Percentiles rank a stretch among this genome's conserved stretches.
Conservation (phyloP, 2,329 filamentous ascomycete species). For the Ophiostoma pallidulum region DNA sequence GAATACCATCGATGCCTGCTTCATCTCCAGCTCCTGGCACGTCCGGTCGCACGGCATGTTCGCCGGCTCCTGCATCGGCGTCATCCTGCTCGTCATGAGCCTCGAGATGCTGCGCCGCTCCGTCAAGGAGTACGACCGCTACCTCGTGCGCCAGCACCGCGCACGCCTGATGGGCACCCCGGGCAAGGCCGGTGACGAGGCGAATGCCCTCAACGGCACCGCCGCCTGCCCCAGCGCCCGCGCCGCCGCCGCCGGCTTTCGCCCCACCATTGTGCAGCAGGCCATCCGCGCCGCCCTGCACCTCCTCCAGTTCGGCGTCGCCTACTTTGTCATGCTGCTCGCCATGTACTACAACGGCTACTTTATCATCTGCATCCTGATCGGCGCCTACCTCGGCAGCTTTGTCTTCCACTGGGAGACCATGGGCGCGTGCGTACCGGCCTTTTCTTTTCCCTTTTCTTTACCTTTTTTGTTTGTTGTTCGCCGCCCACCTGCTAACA, state of each 20-base stretch:
- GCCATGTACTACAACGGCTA: conserved; percentile 60
- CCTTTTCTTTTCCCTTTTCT: background rate
- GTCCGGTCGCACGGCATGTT: conserved; percentile 63
- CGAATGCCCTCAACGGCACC: conserved; percentile 3
- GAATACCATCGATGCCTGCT: conserved; percentile 63
- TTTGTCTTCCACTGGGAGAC: conserved; percentile 67
- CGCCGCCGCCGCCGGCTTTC: conserved; percentile 24
- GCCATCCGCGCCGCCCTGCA: conserved; percentile 57
- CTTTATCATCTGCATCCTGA: conserved; percentile 71
- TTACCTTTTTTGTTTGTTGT: background rate
- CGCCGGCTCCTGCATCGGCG: conserved; percentile 69
- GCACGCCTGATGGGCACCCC: too few relatives aligned
- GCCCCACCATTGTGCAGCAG: conserved; percentile 58
- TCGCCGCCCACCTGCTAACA: conserved; percentile 1
- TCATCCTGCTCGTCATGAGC: conserved; percentile 60
- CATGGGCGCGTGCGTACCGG: conserved; percentile 22
- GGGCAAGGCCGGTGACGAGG: too few relatives aligned
- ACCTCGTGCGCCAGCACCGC: conserved; percentile 46
- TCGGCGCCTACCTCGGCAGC: conserved; percentile 63
- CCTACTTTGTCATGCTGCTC: conserved; percentile 71
- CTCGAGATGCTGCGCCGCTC: conserved; percentile 65
- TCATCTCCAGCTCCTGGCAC: conserved; percentile 61
- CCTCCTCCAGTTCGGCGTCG: conserved; percentile 61
- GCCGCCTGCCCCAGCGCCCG: background rate
- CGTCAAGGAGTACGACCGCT: conserved; percentile 63